Base-by-base conservation (phyloP, 805 yeast species). In the Kodamaea neixiangensis region DNA sequence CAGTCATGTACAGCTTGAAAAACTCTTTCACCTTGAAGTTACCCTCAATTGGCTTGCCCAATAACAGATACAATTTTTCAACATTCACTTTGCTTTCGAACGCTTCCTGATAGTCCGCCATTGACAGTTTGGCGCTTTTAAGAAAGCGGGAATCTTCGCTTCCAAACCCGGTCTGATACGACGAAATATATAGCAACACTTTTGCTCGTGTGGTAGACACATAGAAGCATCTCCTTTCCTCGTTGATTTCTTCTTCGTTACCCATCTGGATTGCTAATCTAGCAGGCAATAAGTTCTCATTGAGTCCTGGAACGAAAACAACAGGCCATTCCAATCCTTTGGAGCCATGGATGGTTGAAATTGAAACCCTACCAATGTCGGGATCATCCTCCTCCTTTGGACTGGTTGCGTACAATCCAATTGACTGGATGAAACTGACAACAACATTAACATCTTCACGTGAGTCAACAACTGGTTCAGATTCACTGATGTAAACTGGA, bases 291-390 rank as follows among this genome's bases (percentile, higher is more conserved):
- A 80, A 65, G 1, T 87, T 86, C 44, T 87, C 89, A 29, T 79
- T 73, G 14, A 88, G 68, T 0, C 89, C 86, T 0, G 96, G 90
- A 10, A 89, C 79, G 62, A 89, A 89, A 0, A 93, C 97, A 11
- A 89, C 81, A 0, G 96, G 93, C 97, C 98, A 93, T 64, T 93
- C 99, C 1, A 92, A 73, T 0, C 99, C 99, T 64, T 93, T 93
- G 1, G 97, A 83, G 0, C 91, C 89, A 64, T 93, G 99, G 10
- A 93, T 86, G 0, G 98, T 94, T 0, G 96, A 86, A 0, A 93
- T 48, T 4, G 76, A 68, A 47, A 59, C 71, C 53, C 62, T 67
- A 5, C 69, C 69, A 2, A 48, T 49, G 3, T 47, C 47, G 2
- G 51, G 44, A 1, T 49, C 39, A 5, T 51, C 53, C 13, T 55